These are phyloP conservation scores for Wickerhamomyces tratensis DNA, from an alignment of 805 yeast genomes.

Conservation along the genomic window DNA sequence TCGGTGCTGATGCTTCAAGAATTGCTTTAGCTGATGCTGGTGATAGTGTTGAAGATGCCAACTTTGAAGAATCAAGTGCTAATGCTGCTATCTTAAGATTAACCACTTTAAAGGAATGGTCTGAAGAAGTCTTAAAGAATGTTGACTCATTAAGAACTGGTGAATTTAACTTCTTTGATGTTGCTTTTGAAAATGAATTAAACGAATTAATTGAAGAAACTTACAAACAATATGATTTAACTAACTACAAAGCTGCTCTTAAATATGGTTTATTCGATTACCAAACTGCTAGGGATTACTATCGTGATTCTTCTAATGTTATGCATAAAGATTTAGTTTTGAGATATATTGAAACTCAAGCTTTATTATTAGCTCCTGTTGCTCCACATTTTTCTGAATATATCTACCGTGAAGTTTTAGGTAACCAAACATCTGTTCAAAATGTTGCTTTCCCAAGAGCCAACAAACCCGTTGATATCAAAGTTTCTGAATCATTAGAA, in stretches of 20 bases:
- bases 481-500: conserved; percentile 57
- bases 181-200: conserved; percentile 91
- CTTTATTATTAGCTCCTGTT: conserved; percentile 76
- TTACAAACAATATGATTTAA: conserved; percentile 54
- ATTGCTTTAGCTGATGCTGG: conserved; percentile 98
- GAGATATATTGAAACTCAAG: conserved; percentile 81
- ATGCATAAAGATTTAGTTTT: conserved; percentile 81
- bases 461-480: conserved; percentile 51
- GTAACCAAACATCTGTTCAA: conserved; percentile 59
- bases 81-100: conserved; percentile 95
- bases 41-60: conserved; percentile 95
- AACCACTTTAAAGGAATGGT: conserved; percentile 90
- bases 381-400: conserved; percentile 96
- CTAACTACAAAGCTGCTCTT: conserved; percentile 82
- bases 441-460: conserved; percentile 73
- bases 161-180: conserved; percentile 59
- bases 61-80: conserved; percentile 92
- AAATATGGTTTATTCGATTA: conserved; percentile 88
- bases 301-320: conserved; percentile 62
- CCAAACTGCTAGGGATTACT: conserved; percentile 93
- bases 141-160: conserved; percentile 46
- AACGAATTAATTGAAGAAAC: conserved; percentile 70
- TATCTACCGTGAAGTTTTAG: conserved; percentile 75
- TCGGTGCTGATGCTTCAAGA: conserved; percentile 96
- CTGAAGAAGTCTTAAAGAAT: conserved; percentile 60